phyloP scores from a whole-genome alignment of 495 filamentous ascomycete species.

The Daldinia vernicosa region DNA sequence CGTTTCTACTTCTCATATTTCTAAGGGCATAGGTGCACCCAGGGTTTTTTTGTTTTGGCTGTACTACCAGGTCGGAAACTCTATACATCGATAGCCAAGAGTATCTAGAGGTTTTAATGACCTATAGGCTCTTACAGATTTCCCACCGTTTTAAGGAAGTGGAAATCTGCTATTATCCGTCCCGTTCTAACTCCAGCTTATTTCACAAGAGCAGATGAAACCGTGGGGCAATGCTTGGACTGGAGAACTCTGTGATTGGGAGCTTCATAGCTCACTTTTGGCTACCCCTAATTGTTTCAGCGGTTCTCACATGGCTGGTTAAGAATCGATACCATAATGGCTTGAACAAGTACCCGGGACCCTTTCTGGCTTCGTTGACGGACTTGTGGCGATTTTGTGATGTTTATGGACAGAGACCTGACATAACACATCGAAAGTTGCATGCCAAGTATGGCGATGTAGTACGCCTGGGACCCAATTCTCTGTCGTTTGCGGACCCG shows the following conservation, averaged over 20 bases:
- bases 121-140: constrained; percentile 19
- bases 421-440: constrained; percentile 70
- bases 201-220: constrained; percentile 27
- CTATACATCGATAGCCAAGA: constrained; percentile 6
- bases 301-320: constrained; percentile 56
- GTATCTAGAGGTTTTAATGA: constrained; percentile 30
- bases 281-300: constrained; percentile 50
- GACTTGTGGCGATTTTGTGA: constrained; percentile 75
- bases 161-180: constrained; percentile 4
- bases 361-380: constrained; percentile 71
- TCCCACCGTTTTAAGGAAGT: background rate
- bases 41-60: constrained; percentile 8
- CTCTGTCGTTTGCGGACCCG: constrained; percentile 72
- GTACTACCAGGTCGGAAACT: constrained; percentile 15
- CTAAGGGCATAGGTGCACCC: background rate
- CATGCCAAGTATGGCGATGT: constrained; percentile 77
- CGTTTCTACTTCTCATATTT: constrained; percentile 19
- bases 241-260: constrained; percentile 42
- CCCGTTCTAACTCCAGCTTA: constrained; percentile 2
- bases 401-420: constrained; percentile 67
- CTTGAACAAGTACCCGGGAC: constrained; percentile 72
- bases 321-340: constrained; percentile 67
- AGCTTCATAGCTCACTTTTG: constrained; percentile 58
- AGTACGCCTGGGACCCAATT: constrained; percentile 74
- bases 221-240: constrained; percentile 26